A percentile compares a stretch with the other conserved stretches of the same genome.
Evolutionary conservation across 495 filamentous ascomycete genomes (phyloP).

Genomic region (Penicillium riverlandense): DNA sequence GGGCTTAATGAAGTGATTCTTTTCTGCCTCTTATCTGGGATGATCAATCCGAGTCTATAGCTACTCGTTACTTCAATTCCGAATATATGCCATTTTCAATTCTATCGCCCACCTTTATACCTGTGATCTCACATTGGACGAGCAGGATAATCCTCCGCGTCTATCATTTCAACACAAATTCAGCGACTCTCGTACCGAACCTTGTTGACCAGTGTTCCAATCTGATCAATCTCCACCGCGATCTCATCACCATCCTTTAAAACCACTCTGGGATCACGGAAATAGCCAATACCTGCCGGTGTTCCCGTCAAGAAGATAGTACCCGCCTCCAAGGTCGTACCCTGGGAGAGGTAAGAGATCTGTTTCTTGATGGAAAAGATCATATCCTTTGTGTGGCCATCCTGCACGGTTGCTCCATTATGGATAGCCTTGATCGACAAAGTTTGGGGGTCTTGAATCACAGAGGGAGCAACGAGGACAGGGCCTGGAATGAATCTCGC

Average conservation of each 20-base stretch:
- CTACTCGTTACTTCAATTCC: too few species aligned
- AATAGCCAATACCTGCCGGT: constrained; percentile 30
- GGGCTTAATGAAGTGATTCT: too few species aligned
- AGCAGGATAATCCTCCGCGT: too few species aligned
- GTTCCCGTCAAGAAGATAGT: constrained; percentile 40
- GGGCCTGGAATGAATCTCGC: constrained; percentile 15
- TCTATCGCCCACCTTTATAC: too few species aligned
- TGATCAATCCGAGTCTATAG: too few species aligned
- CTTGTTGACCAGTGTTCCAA: constrained; percentile 22
- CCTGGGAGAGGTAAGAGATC: constrained; percentile 29
- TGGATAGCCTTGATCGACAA: constrained; percentile 22
- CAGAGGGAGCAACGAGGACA: constrained; percentile 26
- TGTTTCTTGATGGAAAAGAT: constrained; percentile 25
- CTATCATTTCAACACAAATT: too few species aligned
- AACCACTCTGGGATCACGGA: constrained; percentile 36
- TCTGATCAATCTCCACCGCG: constrained; percentile 37
- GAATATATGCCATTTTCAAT: too few species aligned
- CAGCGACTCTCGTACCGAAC: constrained; percentile 15
- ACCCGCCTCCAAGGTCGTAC: constrained; percentile 30
- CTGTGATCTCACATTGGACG: too few species aligned
- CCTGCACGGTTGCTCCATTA: constrained; percentile 21
- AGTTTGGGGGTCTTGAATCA: constrained; percentile 26
- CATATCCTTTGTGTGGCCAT: constrained; percentile 23
- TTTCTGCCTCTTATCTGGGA: too few species aligned
- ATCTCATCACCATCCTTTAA: constrained; percentile 48